Evolutionary conservation across 257 asterid genomes (phyloP), one percentile per base, ranked within the genome.

Genomic region (Nyctanthes arbortristis): DNA sequence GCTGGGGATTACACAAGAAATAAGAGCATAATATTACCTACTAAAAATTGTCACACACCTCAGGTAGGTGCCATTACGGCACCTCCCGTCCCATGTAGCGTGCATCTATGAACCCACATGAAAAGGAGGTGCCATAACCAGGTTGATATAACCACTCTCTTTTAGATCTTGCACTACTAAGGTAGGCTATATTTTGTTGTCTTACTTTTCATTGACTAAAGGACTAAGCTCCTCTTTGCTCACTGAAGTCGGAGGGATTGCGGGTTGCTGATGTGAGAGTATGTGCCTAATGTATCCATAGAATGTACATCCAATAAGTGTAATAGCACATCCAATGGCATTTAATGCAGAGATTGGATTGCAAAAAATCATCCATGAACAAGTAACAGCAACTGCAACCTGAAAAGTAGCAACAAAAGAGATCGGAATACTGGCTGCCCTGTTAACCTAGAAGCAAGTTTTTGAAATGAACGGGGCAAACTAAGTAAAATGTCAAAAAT

Each of bases 311-410:
- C 97, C 98, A 0, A 93, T 13, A 5, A 88, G 91, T 1, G 96
- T 88, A 66, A 93, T 80, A 0, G 78, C 76, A 66, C 97, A 93
- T 45, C 97, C 96, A 11, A 90, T 63, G 0, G 95, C 97, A 37
- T 93, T 93, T 90, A 87, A 75, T 66, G 72, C 40, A 7, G 97
- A 85, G 65, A 93, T 87, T 16, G 98, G 97, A 72, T 93, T 93
- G 24, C 81, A 80, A 77, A 93, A 93, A 25, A 90, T 89, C 57
- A 90, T 78, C 98, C 97, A 93, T 29, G 98, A 93, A 77, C 88
- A 88, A 12, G 96, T 85, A 52, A 93, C 88, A 8, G 98, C 97
- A 35, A 93, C 98, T 1, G 97, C 97, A 69, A 93, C 97, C 97
- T 93, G 77, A 33, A 54, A 65, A 25, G 63, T 67, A 60, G 47